Percentiles rank a stretch among this genome's conserved stretches.
Conservation (phyloP, 768 basidiomycete genomes). For the Mycena indigotica region DNA sequence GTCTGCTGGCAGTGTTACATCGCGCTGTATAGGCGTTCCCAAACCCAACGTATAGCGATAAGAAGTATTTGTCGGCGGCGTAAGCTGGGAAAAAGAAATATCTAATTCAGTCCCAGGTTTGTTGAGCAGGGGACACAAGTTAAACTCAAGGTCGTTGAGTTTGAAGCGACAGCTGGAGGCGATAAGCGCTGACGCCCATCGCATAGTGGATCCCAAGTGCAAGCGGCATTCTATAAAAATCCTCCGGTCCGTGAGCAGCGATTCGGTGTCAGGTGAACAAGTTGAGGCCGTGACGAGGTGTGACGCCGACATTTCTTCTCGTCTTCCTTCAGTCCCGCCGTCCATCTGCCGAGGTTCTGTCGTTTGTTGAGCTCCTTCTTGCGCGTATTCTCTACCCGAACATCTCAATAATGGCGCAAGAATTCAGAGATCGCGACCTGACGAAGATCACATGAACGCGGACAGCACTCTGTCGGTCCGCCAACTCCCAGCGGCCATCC, state of each 20-base stretch:
- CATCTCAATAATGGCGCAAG: not conserved
- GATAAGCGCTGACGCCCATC: not conserved
- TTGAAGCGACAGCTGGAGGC: slow-evolving; percentile 23
- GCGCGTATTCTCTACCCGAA: not conserved
- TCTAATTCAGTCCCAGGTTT: slow-evolving; percentile 10
- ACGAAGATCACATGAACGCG: not conserved
- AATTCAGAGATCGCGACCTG: not conserved
- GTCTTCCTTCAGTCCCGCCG: too few species aligned
- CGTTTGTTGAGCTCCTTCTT: not conserved
- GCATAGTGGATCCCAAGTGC: too few species aligned
- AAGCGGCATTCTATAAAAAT: too few species aligned
- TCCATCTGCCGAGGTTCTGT: not conserved
- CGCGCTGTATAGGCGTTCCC: slow-evolving; percentile 23
- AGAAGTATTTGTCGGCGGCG: slow-evolving; percentile 34
- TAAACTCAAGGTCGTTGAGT: slow-evolving; percentile 22
- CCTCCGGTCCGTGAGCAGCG: not conserved
- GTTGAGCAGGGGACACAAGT: slow-evolving; percentile 32
- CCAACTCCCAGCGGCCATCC: not conserved
- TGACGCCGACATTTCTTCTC: not conserved
- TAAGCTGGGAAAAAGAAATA: slow-evolving; percentile 26
- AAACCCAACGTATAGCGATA: slow-evolving; percentile 32
- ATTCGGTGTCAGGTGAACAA: not conserved
- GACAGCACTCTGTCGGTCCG: not conserved
- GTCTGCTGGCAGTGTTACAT: slow-evolving; percentile 33
- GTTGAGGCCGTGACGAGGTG: not conserved